Evolutionary conservation across 2,329 filamentous ascomycete genomes (phyloP), one percentile per base, ranked within the genome.

Genomic region (Monosporascus sp.): DNA sequence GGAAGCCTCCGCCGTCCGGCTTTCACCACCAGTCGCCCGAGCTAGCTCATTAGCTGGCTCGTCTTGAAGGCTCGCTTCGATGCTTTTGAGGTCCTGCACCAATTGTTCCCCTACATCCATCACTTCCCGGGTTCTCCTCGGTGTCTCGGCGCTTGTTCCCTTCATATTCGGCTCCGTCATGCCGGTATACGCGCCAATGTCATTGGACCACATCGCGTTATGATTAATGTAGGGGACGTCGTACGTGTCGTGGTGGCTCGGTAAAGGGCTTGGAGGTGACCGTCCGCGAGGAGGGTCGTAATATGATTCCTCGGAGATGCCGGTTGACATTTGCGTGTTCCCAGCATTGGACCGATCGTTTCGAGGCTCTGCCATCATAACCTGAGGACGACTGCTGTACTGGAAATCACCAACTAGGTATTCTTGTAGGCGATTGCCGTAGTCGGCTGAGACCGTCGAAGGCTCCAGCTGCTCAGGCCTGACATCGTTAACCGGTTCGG

Each of bases 201-300:
- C 45, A 40, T 56, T 59, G 46, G 51, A 49, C 67, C 67, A 65
- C 26, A 41, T 57, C n/a, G 51, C 58, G 43, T 58, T 56, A 37
- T 51, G 52, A 43, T 52, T 50, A 22, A 54, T 53, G 45, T 58
- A 62, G 22, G 66, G 62, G 20, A 67, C 63, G 26, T 70, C 68
- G 54, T 66, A 68, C 47, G 65, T 63, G 47, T 71, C 75, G 50
- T 68, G 66, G 55, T 77, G 71, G 54, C 72, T 77, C 20, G 77
- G 75, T 37, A 75, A 63, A 14, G 77, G 77, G 41, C 78, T 80
- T 0, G 79, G 78, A 1, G 79, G 79, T 24, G 80, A 83, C 31
- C 80, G 74, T 6, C 80, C 80, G 45, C 80, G 71, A 11, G 70
- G 71, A 6, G 77, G 75, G 58, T 75, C 78, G 60, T 75, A 72